These are phyloP conservation scores for Cornus florida DNA, from an alignment of 148 eudicot species.

Conservation along the genomic window DNA sequence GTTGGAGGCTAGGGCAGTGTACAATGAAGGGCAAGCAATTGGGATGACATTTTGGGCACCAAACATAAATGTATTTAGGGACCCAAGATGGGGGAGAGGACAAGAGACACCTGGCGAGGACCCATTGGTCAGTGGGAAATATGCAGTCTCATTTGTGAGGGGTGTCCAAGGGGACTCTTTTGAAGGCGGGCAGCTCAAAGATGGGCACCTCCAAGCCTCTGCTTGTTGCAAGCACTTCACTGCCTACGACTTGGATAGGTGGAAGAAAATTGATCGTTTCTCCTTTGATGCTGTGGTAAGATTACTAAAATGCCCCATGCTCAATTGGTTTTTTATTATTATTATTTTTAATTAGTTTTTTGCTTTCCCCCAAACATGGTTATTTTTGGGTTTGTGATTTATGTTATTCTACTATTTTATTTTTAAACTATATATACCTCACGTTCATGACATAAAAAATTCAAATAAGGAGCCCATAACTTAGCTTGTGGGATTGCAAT, in stretches of 20 bases:
- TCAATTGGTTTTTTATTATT: no score
- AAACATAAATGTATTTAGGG: constrained; percentile 77
- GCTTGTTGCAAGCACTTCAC: constrained; percentile 88
- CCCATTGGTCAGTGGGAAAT: constrained; percentile 53
- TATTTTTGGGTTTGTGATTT: no score
- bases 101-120: constrained; percentile 90
- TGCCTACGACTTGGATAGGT: constrained; percentile 76
- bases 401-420: no score
- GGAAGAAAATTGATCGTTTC: constrained; percentile 59
- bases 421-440: no score
- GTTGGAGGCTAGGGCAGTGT: constrained; percentile 73
- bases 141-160: constrained; percentile 67
- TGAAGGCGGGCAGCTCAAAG: constrained; percentile 38
- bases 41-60: constrained; percentile 97
- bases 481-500: no score
- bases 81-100: constrained; percentile 93
- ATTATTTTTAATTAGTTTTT: no score
- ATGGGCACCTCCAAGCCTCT: constrained; percentile 60
- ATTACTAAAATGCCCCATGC: no score
- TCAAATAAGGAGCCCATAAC: no score
- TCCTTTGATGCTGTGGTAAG: constrained; percentile 67
- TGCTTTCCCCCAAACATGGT: no score
- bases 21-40: constrained; percentile 69
- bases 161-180: constrained; percentile 74
- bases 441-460: no score